Base-by-base conservation (phyloP, 495 filamentous ascomycete genomes). In the Penicillium fimorum region DNA sequence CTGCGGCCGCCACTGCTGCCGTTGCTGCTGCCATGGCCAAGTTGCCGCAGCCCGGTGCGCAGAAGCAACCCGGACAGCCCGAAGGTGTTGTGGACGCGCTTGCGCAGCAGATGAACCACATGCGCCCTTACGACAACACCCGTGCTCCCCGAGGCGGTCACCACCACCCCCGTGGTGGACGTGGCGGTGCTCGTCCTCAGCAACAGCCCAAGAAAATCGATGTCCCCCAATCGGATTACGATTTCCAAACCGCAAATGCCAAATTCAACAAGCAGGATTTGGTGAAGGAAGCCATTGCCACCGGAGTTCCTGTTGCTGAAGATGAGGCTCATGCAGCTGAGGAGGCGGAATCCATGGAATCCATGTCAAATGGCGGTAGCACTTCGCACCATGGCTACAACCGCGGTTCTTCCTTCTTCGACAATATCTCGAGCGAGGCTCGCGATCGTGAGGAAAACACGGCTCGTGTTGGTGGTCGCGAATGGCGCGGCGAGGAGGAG, bases 181-280 rank as follows among this genome's bases (percentile, higher is more conserved):
- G 86, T 40, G 78, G 81, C 17, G 75, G 78, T 25, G 68, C 77
- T 56, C 82, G 84, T 43, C 79, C 80, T 29, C 80, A 81, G 24
- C 76, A 82, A 18, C 75, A 74, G 55, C 70, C 73, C 37, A 80
- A 80, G 64, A 94, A 90, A 74, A 80, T 97, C 20, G 93, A 96
- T 53, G 87, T 97, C 29, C 94, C 94, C 0, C 78, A 85, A 33
- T 83, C 88, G 3, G 94, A 97, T 63, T 99, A 90, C 66, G 95
- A 99, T 67, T 99, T 99, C 69, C 86, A 87, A 59, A 84, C 84
- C 9, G 82, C 93, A 46, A 99, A 99, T 65, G 92, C 91, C 15
- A 96, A 96, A 70, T 97, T 99, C 78, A 97, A 95, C 79, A 99
- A 99, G 74, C 87, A 96, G 62, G 92, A 96, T 64, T 72, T 97